Percentiles rank a stretch among this genome's conserved stretches.
Conservation (phyloP, 352 stramenopile genomes). For the Pythium volutum region DNA sequence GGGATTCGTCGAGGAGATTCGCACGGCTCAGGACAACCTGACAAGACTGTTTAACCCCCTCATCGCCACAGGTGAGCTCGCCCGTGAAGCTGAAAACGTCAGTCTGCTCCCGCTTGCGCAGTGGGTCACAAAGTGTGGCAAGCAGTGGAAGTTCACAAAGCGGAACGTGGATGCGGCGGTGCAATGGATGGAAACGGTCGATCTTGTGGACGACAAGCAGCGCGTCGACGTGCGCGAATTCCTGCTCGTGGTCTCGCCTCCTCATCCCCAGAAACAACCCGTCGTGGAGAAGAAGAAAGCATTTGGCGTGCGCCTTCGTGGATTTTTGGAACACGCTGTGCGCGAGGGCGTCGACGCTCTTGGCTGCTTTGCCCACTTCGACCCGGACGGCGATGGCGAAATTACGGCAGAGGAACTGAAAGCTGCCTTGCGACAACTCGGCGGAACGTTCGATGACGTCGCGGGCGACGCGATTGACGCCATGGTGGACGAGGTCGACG, state of each 20-base stretch:
- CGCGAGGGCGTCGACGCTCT: constrained; percentile 43
- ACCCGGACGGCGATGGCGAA: constrained; percentile 40
- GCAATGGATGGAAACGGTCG: constrained; percentile 18
- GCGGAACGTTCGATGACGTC: constrained; percentile 42
- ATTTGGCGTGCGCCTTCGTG: constrained; percentile 20
- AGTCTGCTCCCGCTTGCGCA: constrained; percentile 13
- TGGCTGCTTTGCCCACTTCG: constrained; percentile 55
- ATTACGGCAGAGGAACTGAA: constrained; percentile 59
- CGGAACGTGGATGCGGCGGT: constrained; percentile 20
- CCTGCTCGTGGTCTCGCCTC: constrained; percentile 18
- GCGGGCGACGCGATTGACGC: constrained; percentile 35
- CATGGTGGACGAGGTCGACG: constrained; percentile 47
- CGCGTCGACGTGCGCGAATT: constrained; percentile 32
- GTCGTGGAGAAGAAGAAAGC: constrained; percentile 3
- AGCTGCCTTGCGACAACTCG: constrained; percentile 42
- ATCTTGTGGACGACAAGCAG: constrained; percentile 28
- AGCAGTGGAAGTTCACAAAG: constrained; percentile 30
- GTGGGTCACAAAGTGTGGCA: constrained; percentile 35
- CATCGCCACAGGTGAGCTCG: background rate
- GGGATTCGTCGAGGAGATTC: constrained; percentile 44
- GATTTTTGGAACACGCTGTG: constrained; percentile 36
- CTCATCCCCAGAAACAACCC: background rate
- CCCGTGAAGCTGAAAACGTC: background rate
- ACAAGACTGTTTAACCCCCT: constrained; percentile 12
- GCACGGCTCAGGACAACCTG: constrained; percentile 14